Base-by-base conservation (phyloP, 805 yeast species). In the Candida nonsorbophila region DNA sequence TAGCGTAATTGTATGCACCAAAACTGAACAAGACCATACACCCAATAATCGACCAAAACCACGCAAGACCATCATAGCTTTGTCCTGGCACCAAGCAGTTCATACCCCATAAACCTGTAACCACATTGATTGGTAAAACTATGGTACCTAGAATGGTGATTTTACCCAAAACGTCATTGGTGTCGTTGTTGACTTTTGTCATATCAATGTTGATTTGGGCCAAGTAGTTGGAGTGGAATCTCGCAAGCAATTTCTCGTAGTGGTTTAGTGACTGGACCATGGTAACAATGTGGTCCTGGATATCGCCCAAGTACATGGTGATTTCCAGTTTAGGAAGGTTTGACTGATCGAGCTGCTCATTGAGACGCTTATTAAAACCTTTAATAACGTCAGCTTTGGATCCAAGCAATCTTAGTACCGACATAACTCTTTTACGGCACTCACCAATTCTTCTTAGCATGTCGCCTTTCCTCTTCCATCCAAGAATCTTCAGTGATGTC, bases 51-150 rank as follows among this genome's bases (percentile, higher is more conserved):
- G 58, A 49, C 45, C 52, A 61, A 39, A 65, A 65, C 71, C 71
- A 65, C 12, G 48, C 41, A 31, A 65, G 47, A 2, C 67, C 66
- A 9, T 47, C 56, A 23, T 49, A 44, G 17, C 52, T 65, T 52
- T 90, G 97, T 0, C 98, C 98, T 0, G 98, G 98, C 20, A 92
- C 98, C 7, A 85, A 47, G 41, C 92, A 94, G 60, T 92, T 92
- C 98, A 92, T 92, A 33, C 98, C 98, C 97, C 97, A 92, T 26
- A 92, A 61, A 13, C 98, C 98, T 0, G 98, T 92, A 14, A 92
- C 81, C 32, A 92, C 85, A 51, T 92, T 92, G 74, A 92, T 75
- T 3, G 98, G 98, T 34, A 92, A 63, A 13, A 92, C 96, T 32
- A 92, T 85, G 0, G 97, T 86, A 71, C 97, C 98, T 38, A 90